These are phyloP conservation scores for Aspergillus arachidicola DNA, from an alignment of 2,329 filamentous ascomycete genomes.

Conservation along the genomic window DNA sequence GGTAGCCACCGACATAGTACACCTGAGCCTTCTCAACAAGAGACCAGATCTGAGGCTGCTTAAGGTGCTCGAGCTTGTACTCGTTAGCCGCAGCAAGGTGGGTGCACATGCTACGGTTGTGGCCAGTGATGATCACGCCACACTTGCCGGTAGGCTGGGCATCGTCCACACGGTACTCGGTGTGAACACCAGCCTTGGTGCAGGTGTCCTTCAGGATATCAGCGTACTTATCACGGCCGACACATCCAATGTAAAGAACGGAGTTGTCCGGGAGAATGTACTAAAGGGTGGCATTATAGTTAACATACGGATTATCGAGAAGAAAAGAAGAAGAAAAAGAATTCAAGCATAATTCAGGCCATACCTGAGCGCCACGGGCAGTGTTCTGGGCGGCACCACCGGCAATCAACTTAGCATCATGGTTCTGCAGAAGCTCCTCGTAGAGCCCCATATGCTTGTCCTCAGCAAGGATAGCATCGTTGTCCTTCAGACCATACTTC, in stretches of 20 bases:
- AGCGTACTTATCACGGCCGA: constrained; percentile 94
- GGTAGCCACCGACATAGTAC: constrained; percentile 95
- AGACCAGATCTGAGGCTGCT: constrained; percentile 87
- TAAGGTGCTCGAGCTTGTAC: constrained; percentile 92
- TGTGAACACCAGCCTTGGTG: constrained; percentile 82
- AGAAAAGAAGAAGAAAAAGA: not conserved
- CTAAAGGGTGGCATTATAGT: constrained; percentile 40
- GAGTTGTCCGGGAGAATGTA: constrained; percentile 91
- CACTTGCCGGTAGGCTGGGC: constrained; percentile 86
- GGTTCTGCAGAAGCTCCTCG: constrained; percentile 83
- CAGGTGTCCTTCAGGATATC: constrained; percentile 85
- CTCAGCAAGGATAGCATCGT: constrained; percentile 96
- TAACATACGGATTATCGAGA: constrained; percentile 11
- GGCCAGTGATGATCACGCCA: constrained; percentile 93
- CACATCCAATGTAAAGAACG: constrained; percentile 90
- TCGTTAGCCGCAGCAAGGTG: constrained; percentile 95
- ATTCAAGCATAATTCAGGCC: not conserved
- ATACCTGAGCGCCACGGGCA: constrained; percentile 82
- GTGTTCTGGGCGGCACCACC: constrained; percentile 98
- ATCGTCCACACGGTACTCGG: constrained; percentile 92
- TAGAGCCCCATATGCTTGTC: constrained; percentile 87
- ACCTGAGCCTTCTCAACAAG: constrained; percentile 84
- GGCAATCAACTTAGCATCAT: constrained; percentile 89
- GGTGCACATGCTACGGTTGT: constrained; percentile 92
- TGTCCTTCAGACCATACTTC: constrained; percentile 91